Evolutionary conservation across 2,329 filamentous ascomycete species (phyloP).

Genomic region (Dothistroma pini): DNA sequence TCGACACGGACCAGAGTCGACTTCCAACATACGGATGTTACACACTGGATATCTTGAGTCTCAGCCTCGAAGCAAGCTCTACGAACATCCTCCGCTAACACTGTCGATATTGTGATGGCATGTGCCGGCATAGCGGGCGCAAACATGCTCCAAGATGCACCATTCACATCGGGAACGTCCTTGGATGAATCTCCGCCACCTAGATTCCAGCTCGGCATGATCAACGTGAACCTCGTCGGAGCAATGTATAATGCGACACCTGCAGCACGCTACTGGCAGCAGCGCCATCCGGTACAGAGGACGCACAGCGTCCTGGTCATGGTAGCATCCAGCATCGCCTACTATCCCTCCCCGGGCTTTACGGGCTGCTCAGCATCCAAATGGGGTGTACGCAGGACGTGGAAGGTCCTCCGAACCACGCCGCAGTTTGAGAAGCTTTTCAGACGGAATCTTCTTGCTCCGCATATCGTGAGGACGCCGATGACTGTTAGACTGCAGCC

Average conservation of each 20-base stretch:
- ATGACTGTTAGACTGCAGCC: conserved; percentile 14
- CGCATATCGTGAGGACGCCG: conserved; percentile 12
- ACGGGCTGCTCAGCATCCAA: conserved; percentile 12
- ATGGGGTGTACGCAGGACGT: conserved; percentile 10
- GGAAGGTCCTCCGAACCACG: conserved; percentile 5
- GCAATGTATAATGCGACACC: conserved; percentile 11
- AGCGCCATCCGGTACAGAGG: not conserved
- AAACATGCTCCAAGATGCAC: conserved; percentile 8
- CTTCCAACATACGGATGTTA: conserved; percentile 31
- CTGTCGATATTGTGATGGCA: conserved; percentile 33
- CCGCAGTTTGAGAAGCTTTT: not conserved
- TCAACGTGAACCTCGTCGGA: conserved; percentile 14
- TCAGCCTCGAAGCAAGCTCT: conserved; percentile 33
- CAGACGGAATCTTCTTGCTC: conserved; percentile 12
- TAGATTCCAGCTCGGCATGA: conserved; percentile 1
- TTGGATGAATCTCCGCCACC: conserved; percentile 1
- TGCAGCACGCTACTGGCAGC: conserved; percentile 12
- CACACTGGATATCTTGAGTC: conserved; percentile 29
- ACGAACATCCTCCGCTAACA: conserved; percentile 19
- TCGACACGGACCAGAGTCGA: conserved; percentile 12
- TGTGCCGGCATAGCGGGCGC: conserved; percentile 24
- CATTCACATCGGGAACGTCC: not conserved
- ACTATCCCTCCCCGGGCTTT: conserved; percentile 7
- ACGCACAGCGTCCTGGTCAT: conserved; percentile 9
- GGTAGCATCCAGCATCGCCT: conserved; percentile 10